These are phyloP conservation scores for Suhomyces wounanorum DNA, from an alignment of 1,139 yeast genomes.

Conservation along the genomic window DNA sequence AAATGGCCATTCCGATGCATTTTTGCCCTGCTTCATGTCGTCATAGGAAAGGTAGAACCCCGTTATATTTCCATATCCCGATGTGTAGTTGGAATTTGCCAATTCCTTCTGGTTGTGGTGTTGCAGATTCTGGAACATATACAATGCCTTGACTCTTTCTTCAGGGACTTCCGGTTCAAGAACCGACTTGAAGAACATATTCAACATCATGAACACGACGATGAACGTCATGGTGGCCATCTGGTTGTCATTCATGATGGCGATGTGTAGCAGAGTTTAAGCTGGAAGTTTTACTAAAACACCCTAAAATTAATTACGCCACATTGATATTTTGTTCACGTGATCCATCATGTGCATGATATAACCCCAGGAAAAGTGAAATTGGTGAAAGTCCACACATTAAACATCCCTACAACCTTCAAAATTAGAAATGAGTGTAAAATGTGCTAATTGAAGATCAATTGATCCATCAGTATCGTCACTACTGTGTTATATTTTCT, in stretches of 20 bases:
- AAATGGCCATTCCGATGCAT: slow-evolving; percentile 59
- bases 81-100: slow-evolving; percentile 41
- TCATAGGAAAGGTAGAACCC: slow-evolving; percentile 67
- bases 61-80: slow-evolving; percentile 72
- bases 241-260: slow-evolving; percentile 35
- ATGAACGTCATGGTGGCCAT: slow-evolving; percentile 38
- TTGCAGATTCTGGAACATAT: slow-evolving; percentile 34
- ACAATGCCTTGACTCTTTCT: slow-evolving; percentile 31
- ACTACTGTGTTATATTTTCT: not conserved
- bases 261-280: not conserved
- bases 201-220: slow-evolving; percentile 39
- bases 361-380: not conserved
- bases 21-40: slow-evolving; percentile 50
- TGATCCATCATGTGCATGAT: not conserved
- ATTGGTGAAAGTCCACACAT: no score
- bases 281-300: no score
- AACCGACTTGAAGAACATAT: slow-evolving; percentile 38
- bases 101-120: slow-evolving; percentile 35
- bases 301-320: not conserved
- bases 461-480: not conserved
- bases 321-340: not conserved
- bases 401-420: no score
- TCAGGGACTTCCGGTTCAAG: slow-evolving; percentile 18
- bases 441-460: no score
- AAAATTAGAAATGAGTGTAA: no score